Base-by-base conservation (phyloP, 805 yeast genomes). In the Candida stauntonica region DNA sequence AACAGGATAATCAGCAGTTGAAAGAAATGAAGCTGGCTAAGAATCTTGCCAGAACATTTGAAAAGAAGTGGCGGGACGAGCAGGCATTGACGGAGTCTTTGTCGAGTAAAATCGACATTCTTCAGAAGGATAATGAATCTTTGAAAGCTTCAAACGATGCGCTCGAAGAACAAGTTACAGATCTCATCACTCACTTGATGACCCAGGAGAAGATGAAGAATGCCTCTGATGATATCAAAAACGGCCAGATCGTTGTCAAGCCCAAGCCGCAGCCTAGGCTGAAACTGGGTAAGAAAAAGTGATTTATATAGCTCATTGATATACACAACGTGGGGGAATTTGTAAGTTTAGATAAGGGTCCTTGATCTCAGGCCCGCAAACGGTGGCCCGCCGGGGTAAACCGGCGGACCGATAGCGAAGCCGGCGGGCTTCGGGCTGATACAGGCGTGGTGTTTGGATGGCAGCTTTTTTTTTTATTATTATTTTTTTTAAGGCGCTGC, bases 101-200 rank as follows among this genome's bases (percentile, higher is more conserved):
- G 33, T 47, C 64, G 3, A 55, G 61, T 17, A 68, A 69, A 36
- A 43, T 75, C 6, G 73, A 66, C 17, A 47, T 47, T 3, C 35
- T 74, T 4, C 44, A 57, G 16, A 23, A 38, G 23, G 53, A 60
- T 16, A 67, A 68, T 29, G 50, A 58, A 13, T 41, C 46, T 16
- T 40, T 77, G 19, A 59, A 61, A 30, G 42, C 42, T 3, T 63
- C 70, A 33, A 77, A 73, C 11, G 55, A 54, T 9, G 85, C 77
- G 3, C 54, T 81, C 21, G 57, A 69, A 31, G 86, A 80, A 29
- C 86, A 82, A 55, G 78, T 78, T 3, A 74, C 70, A 20, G 96
- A 87, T 57, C 58, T 87, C 37, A 85, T 88, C 95, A 82, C 86
- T 46, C 86, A 68, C 52, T 60, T 87, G 28, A 91, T 83, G 42